Evolutionary conservation across 169 alveolate species (phyloP).

Genomic region (Neospora caninum): DNA sequence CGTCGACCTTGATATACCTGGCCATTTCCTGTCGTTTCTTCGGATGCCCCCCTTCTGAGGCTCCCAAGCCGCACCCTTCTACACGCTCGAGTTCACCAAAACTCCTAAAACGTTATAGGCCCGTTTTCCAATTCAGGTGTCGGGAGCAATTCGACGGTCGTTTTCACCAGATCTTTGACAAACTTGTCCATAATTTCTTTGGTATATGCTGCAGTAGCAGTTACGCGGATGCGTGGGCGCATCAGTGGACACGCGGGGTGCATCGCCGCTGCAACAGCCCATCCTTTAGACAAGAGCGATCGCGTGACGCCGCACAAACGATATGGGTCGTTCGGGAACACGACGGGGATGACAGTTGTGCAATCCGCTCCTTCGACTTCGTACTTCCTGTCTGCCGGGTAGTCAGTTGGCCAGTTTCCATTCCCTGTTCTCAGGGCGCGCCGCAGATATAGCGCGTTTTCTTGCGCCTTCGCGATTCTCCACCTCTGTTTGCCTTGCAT

Average conservation of each 20-base stretch:
- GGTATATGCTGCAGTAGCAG: constrained; percentile 79
- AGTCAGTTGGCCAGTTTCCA: constrained; percentile 80
- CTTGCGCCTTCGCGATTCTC: constrained; percentile 73
- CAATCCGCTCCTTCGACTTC: constrained; percentile 77
- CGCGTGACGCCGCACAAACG: constrained; percentile 74
- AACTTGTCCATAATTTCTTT: constrained; percentile 76
- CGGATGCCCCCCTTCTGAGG: neutral
- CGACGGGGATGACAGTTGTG: constrained; percentile 80
- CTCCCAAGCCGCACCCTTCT: neutral
- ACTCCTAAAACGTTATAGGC: no score
- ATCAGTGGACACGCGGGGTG: constrained; percentile 82
- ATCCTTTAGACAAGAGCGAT: constrained; percentile 67
- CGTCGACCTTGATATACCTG: neutral
- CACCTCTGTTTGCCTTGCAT: constrained; percentile 76
- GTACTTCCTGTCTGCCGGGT: constrained; percentile 74
- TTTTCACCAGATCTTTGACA: constrained; percentile 73
- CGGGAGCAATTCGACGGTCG: constrained; percentile 75
- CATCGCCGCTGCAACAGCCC: constrained; percentile 78
- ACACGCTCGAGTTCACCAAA: no score
- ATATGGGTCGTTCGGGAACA: constrained; percentile 79
- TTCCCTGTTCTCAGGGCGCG: constrained; percentile 73
- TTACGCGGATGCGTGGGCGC: constrained; percentile 78
- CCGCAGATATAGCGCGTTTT: constrained; percentile 75
- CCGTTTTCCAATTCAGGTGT: neutral
- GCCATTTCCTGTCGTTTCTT: neutral